Percentiles rank a stretch among this genome's conserved stretches.
Evolutionary conservation across 495 filamentous ascomycete species (phyloP).

Genomic region (Tirmania nivea): DNA sequence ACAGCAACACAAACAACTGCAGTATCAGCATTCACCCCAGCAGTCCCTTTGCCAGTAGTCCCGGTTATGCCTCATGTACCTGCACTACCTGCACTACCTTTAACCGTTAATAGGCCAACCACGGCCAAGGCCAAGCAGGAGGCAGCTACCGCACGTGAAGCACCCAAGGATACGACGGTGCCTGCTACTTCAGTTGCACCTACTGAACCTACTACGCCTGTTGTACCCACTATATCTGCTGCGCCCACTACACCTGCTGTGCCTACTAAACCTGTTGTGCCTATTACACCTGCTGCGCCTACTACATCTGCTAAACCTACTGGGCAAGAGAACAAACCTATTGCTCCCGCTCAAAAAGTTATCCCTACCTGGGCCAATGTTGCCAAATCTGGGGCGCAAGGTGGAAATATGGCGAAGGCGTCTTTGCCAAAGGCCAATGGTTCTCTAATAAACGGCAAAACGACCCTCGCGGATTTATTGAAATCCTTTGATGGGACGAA

Average conservation of each 20-base stretch:
- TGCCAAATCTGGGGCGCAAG: conserved; percentile 3
- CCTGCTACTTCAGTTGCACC: background rate
- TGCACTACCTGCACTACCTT: background rate
- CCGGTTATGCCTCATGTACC: background rate
- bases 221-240: background rate
- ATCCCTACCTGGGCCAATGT: conserved; percentile 16
- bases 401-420: conserved; percentile 1
- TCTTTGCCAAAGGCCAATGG: conserved; percentile 13
- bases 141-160: background rate
- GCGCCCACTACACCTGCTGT: no score
- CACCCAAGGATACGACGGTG: background rate
- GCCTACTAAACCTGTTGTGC: background rate
- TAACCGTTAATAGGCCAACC: background rate
- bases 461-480: conserved; percentile 12
- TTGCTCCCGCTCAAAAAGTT: conserved; percentile 20
- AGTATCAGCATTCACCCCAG: background rate
- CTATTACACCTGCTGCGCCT: background rate
- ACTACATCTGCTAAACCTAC: conserved; percentile 3
- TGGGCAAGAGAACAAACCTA: background rate
- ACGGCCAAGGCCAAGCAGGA: background rate
- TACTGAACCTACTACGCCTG: conserved; percentile 1
- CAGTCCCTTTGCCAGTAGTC: background rate
- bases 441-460: conserved; percentile 3
- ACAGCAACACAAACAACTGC: conserved; percentile 1
- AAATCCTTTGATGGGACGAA: conserved; percentile 7